These are phyloP conservation scores for Galeopsis tetrahit DNA, from an alignment of 257 asterid genomes.

Conservation along the genomic window DNA sequence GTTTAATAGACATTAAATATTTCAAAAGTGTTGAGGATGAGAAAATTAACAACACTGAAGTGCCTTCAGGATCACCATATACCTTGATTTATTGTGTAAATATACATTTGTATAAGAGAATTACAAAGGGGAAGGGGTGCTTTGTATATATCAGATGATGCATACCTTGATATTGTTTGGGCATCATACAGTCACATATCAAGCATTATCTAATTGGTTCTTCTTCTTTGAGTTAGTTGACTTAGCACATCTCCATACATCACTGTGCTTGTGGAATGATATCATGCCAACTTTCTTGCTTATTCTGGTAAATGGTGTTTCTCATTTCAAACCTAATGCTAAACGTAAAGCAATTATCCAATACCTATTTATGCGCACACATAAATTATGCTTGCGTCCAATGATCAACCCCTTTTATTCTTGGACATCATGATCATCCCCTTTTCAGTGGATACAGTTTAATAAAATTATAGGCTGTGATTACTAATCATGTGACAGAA, in stretches of 20 bases:
- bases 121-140: no score
- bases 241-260: no score
- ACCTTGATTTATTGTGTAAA: no score
- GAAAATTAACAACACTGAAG: constrained; percentile 13
- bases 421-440: background rate
- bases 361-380: background rate
- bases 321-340: constrained; percentile 23
- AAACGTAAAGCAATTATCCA: background rate
- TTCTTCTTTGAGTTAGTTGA: constrained; percentile 8
- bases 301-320: background rate
- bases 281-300: background rate
- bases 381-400: constrained; percentile 5
- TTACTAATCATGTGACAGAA: constrained; percentile 8
- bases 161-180: constrained; percentile 18
- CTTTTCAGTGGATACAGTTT: constrained; percentile 1
- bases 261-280: no score
- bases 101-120: no score
- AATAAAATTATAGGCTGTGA: constrained; percentile 18
- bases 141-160: no score
- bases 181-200: constrained; percentile 8
- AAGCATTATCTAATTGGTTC: constrained; percentile 1
- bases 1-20: constrained; percentile 14
- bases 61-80: background rate
- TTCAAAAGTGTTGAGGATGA: background rate
- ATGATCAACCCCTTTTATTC: background rate